These are phyloP conservation scores for Stephania japonica DNA, from an alignment of 164 flowering plant genomes.

Conservation along the genomic window DNA sequence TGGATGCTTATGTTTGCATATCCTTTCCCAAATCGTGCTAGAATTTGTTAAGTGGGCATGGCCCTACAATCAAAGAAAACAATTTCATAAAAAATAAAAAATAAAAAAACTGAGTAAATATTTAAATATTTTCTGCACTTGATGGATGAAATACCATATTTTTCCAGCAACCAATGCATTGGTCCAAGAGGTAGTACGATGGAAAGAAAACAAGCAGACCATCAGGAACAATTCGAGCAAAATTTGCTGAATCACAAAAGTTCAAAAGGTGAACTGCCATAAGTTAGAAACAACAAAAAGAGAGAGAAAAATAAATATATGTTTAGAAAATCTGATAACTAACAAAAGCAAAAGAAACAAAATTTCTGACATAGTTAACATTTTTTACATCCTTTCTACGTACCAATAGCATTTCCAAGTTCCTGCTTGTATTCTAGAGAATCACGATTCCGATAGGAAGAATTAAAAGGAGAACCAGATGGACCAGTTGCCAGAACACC, in stretches of 20 bases:
- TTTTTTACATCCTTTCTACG: conserved; percentile 8
- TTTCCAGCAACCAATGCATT: conserved; percentile 83
- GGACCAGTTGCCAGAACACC: conserved; percentile 91
- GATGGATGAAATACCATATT: conserved; percentile 38
- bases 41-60: conserved; percentile 39
- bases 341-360: background rate
- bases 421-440: conserved; percentile 78
- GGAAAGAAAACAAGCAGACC: conserved; percentile 96
- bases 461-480: conserved; percentile 77
- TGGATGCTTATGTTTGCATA: conserved; percentile 85
- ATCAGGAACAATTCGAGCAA: conserved; percentile 95
- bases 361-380: background rate
- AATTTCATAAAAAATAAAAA: conserved; percentile 1
- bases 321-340: background rate
- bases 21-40: conserved; percentile 88
- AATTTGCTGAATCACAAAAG: conserved; percentile 57
- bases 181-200: conserved; percentile 82
- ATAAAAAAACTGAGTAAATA: background rate
- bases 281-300: background rate
- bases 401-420: conserved; percentile 97
- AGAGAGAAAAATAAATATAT: background rate
- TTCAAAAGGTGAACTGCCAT: conserved; percentile 10
- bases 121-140: background rate
- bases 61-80: conserved; percentile 29
- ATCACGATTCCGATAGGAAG: conserved; percentile 80